phyloP scores from a whole-genome alignment of 2,329 filamentous ascomycete genomes.

The Fusarium denticulatum region DNA sequence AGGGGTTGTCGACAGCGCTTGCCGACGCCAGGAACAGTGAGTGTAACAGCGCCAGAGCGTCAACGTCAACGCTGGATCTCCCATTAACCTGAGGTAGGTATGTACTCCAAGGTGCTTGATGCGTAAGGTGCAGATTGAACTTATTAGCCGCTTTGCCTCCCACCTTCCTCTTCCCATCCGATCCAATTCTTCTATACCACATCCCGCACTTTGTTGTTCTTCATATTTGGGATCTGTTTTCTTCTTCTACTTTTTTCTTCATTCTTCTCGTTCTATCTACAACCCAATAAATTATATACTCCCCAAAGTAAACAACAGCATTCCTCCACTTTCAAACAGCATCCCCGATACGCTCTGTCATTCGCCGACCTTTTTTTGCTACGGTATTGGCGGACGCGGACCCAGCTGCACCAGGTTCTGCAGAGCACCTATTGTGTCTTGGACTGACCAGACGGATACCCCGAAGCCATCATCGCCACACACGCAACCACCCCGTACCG shows the following conservation, averaged over 20 bases:
- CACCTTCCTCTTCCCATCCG: constrained; percentile 8
- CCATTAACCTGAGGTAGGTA: background rate
- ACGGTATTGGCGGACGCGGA: constrained; percentile 33
- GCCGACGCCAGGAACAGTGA: constrained; percentile 30
- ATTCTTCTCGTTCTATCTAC: background rate
- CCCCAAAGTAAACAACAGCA: background rate
- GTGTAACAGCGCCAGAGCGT: constrained; percentile 16
- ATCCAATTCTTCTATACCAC: constrained; percentile 28
- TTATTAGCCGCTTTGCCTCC: constrained; percentile 27
- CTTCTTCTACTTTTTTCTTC: background rate
- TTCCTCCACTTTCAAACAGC: constrained; percentile 17
- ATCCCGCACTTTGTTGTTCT: constrained; percentile 14
- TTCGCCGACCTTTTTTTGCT: constrained; percentile 29
- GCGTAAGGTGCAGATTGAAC: constrained; percentile 6
- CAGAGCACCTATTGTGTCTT: constrained; percentile 20
- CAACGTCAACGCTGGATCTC: constrained; percentile 28
- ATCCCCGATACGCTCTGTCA: constrained; percentile 31
- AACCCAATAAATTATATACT: background rate
- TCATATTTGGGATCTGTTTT: background rate
- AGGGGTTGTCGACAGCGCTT: constrained; percentile 26
- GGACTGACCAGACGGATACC: constrained; percentile 35
- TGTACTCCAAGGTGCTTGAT: background rate
- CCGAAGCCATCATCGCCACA: constrained; percentile 45
- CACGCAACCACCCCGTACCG: constrained; percentile 34
- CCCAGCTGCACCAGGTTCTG: constrained; percentile 41